Conservation (phyloP, 2,329 filamentous ascomycete genomes). For the Colletotrichum australisinense region DNA sequence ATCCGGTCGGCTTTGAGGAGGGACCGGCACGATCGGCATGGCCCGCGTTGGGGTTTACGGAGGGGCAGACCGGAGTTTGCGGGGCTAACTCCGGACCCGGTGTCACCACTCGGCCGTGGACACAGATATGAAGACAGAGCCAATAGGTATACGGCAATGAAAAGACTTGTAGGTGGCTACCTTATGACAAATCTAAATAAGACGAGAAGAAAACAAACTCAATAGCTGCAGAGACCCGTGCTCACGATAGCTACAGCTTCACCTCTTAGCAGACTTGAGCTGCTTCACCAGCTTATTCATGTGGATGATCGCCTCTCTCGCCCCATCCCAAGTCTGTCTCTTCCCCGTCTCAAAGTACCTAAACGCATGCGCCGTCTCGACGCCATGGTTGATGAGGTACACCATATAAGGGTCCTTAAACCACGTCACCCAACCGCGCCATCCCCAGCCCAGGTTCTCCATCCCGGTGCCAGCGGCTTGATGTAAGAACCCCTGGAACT, state of each 20-base stretch:
- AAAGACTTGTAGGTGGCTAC: not conserved
- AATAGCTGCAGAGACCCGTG: no score
- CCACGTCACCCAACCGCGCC: slow-evolving; percentile 55
- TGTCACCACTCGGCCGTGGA: not conserved
- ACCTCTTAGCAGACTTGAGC: slow-evolving; percentile 35
- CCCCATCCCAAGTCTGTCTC: slow-evolving; percentile 52
- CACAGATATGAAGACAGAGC: not conserved
- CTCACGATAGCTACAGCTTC: not conserved
- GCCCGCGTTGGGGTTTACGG: not conserved
- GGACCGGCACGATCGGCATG: not conserved
- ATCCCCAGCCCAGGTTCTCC: slow-evolving; percentile 54
- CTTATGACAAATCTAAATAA: not conserved
- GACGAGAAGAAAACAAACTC: not conserved
- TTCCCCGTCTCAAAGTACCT: slow-evolving; percentile 54
- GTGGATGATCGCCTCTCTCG: slow-evolving; percentile 47
- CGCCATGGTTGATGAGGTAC: slow-evolving; percentile 50
- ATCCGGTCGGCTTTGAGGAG: not conserved
- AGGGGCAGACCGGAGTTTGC: slow-evolving; percentile 15
- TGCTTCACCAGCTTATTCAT: slow-evolving; percentile 45
- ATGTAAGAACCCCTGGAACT: slow-evolving; percentile 50
- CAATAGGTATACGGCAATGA: not conserved
- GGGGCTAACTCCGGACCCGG: not conserved
- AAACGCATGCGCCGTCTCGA: slow-evolving; percentile 54
- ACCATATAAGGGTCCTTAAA: slow-evolving; percentile 49
- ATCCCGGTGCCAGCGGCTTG: slow-evolving; percentile 54